These are phyloP conservation scores for Lenzites betulinus DNA, from an alignment of 768 basidiomycete genomes.

Conservation along the genomic window DNA sequence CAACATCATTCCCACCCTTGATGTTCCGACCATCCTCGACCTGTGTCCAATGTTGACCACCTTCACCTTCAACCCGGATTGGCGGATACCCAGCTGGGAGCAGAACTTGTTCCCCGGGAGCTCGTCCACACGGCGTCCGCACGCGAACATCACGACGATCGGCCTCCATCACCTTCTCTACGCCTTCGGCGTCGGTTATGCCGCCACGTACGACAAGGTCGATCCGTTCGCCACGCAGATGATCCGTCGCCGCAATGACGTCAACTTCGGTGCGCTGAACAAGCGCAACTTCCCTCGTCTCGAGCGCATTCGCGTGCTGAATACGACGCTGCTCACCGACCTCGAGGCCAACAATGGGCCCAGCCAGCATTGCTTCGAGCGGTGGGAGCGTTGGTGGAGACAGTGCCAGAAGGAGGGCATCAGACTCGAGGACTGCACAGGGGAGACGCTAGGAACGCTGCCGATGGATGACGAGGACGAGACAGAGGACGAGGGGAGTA, in stretches of 20 bases:
- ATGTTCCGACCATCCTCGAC: constrained; percentile 61
- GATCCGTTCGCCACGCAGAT: constrained; percentile 46
- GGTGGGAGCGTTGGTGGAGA: constrained; percentile 76
- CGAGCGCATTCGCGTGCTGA: constrained; percentile 59
- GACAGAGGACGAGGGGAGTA: constrained; percentile 29
- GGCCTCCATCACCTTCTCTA: constrained; percentile 70
- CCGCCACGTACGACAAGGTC: constrained; percentile 42
- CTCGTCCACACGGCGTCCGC: constrained; percentile 52
- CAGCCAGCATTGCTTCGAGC: constrained; percentile 38
- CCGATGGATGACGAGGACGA: constrained; percentile 37
- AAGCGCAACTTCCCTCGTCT: constrained; percentile 62
- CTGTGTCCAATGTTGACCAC: constrained; percentile 62
- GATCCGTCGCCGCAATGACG: constrained; percentile 59
- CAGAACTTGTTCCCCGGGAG: constrained; percentile 30
- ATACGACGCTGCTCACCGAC: constrained; percentile 52
- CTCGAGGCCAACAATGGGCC: constrained; percentile 59
- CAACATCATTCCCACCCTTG: constrained; percentile 55
- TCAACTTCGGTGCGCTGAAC: constrained; percentile 59
- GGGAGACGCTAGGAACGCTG: constrained; percentile 54
- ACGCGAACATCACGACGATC: constrained; percentile 56
- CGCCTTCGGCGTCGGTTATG: constrained; percentile 68
- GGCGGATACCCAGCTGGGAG: constrained; percentile 48
- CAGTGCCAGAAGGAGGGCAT: constrained; percentile 51
- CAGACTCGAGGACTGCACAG: constrained; percentile 77
- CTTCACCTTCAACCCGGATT: constrained; percentile 76